Base-by-base conservation (phyloP, 805 yeast species). In the Cyberlindnera euphorbiiphila region DNA sequence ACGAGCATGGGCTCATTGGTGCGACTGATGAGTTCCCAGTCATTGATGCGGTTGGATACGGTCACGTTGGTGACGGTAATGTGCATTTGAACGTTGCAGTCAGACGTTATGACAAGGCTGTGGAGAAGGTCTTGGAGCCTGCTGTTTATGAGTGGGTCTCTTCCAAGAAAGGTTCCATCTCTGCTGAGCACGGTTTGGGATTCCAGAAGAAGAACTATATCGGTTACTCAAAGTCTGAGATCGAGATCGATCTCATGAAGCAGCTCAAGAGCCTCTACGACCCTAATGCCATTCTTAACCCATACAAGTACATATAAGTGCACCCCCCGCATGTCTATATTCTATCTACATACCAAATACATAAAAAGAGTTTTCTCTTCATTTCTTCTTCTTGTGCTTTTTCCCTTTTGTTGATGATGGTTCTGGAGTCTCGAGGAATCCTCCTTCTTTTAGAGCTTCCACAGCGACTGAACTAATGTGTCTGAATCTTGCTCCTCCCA, bases 51-150 rank as follows among this genome's bases (percentile, higher is more conserved):
- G 80, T 91, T 48, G 98, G 98, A 0, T 93, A 91, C 55, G 98
- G 98, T n/a, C 98, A 93, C 57, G 75, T 93, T 53, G 98, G 98
- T 39, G 98, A 93, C 59, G 98, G 98, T 36, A 93, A 93, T 64
- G 68, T 93, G 54, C 98, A 93, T 61, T 74, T 93, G 57, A 93
- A 93, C 57, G 94, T 93, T 35, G 82, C 94, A 29, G 95, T 88
- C 13, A 76, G 96, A 61, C 74, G 78, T 53, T 93, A 93, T 64
- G 71, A 71, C 46, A 81, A 85, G 59, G 75, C 71, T 19, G 85
- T 93, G 38, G 98, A 93, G 64, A 65, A 73, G 38, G 76, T 73
- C 2, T 71, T 93, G 45, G 98, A 93, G 62, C 98, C 98, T 31
- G 93, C 84, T 64, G 93, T 93, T 21, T 93, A 88, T 59, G 95